Percentiles rank a stretch among this genome's conserved stretches.
phyloP scores from a whole-genome alignment of 2,329 filamentous ascomycete genomes.

The Cladophialophora chaetospira region DNA sequence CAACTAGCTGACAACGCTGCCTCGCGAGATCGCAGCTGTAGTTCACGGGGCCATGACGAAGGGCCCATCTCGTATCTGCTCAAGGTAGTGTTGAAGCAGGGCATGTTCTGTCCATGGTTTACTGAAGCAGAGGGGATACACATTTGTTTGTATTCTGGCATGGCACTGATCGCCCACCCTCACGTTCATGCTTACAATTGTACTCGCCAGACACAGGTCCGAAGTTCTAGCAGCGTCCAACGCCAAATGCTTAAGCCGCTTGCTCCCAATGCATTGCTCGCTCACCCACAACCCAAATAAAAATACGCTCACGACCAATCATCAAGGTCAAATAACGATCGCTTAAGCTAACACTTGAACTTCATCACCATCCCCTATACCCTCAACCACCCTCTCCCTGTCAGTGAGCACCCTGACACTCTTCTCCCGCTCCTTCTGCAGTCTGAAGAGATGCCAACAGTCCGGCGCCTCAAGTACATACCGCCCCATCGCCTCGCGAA shows the following conservation, averaged over 20 bases:
- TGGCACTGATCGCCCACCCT: too few species aligned
- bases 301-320: background rate
- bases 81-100: too few species aligned
- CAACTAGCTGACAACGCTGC: too few species aligned
- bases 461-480: conserved; percentile 60
- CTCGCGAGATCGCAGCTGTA: too few species aligned
- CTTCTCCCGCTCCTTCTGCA: conserved; percentile 22
- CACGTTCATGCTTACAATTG: background rate
- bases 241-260: background rate
- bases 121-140: too few species aligned
- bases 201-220: background rate
- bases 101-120: too few species aligned
- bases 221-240: background rate
- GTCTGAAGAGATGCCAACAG: conserved; percentile 50
- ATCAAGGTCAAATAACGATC: background rate
- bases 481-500: conserved; percentile 94
- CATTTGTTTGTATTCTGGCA: too few species aligned
- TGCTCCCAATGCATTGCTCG: background rate
- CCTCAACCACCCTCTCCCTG: conserved; percentile 9
- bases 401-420: conserved; percentile 3
- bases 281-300: background rate
- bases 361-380: conserved; percentile 21
- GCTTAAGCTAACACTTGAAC: conserved; percentile 19
- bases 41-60: too few species aligned
- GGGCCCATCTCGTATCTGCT: too few species aligned